phyloP scores from a whole-genome alignment of 768 basidiomycete species.

The Naganishia antarctica region DNA sequence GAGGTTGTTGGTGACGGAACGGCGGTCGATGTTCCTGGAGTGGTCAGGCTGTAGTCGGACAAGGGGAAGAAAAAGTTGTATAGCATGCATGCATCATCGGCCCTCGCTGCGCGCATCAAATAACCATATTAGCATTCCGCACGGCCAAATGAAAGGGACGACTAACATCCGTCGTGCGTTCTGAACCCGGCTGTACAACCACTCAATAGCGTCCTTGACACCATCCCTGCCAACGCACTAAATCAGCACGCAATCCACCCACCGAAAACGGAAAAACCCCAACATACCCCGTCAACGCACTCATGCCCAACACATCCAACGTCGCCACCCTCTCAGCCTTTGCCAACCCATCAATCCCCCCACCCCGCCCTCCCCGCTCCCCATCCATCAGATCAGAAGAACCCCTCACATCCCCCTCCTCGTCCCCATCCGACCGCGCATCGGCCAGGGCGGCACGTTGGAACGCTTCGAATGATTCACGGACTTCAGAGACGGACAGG shows the following conservation, averaged over 20 bases:
- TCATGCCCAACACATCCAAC: constrained; percentile 82
- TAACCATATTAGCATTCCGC: background rate
- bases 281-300: constrained; percentile 79
- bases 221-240: constrained; percentile 62
- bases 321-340: constrained; percentile 58
- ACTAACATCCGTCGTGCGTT: constrained; percentile 62
- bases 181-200: constrained; percentile 89
- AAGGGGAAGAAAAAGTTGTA: constrained; percentile 1
- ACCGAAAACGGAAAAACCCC: background rate
- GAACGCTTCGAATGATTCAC: constrained; percentile 58
- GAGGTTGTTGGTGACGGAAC: background rate
- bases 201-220: constrained; percentile 82
- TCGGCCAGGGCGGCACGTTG: constrained; percentile 52
- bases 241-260: background rate
- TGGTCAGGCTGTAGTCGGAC: background rate
- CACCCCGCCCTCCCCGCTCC: constrained; percentile 12
- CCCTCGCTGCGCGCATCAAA: constrained; percentile 2
- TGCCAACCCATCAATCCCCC: constrained; percentile 33
- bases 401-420: constrained; percentile 51
- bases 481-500: constrained; percentile 81
- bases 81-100: background rate
- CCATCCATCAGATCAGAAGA: constrained; percentile 54
- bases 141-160: background rate
- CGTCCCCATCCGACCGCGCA: constrained; percentile 53
- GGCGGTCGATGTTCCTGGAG: background rate